Conservation (phyloP, 1,284 basidiomycete species). For the Irpex sp. region DNA sequence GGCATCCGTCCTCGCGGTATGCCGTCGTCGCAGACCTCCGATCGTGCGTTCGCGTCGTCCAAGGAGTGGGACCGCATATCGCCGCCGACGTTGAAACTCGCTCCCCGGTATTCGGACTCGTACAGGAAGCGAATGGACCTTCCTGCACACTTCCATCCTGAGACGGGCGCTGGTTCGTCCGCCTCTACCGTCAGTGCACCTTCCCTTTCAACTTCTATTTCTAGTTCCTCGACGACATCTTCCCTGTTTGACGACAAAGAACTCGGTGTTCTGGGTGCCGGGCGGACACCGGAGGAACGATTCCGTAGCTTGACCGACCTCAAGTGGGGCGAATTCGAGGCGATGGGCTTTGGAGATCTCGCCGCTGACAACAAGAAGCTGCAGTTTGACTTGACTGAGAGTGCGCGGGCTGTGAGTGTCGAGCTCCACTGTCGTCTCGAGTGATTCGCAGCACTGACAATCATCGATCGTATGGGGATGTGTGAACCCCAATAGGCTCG, state of each 20-base stretch:
- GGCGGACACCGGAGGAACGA: slow-evolving; percentile 51
- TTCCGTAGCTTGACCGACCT: slow-evolving; percentile 79
- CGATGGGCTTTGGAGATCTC: slow-evolving; percentile 66
- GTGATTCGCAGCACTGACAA: not conserved
- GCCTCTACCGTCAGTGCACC: slow-evolving; percentile 22
- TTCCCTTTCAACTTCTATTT: slow-evolving; percentile 26
- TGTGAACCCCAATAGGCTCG: slow-evolving; percentile 47
- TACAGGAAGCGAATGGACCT: slow-evolving; percentile 74
- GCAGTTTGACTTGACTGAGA: slow-evolving; percentile 84
- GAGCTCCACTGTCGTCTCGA: not conserved
- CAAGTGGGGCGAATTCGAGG: slow-evolving; percentile 87
- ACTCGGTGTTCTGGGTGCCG: slow-evolving; percentile 23
- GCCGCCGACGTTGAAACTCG: slow-evolving; percentile 50
- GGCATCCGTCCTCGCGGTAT: slow-evolving; percentile 36
- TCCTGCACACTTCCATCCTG: slow-evolving; percentile 53
- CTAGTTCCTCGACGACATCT: slow-evolving; percentile 27
- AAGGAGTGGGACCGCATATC: slow-evolving; percentile 73
- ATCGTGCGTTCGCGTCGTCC: slow-evolving; percentile 48
- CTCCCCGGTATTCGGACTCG: slow-evolving; percentile 61
- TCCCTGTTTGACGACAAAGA: slow-evolving; percentile 32
- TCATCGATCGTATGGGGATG: not conserved
- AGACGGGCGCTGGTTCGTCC: slow-evolving; percentile 30
- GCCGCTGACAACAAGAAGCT: slow-evolving; percentile 61
- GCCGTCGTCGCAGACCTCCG: slow-evolving; percentile 20
- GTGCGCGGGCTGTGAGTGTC: slow-evolving; percentile 68